These are phyloP conservation scores for Penicillium ochrochloron DNA, from an alignment of 495 filamentous ascomycete species.

Conservation along the genomic window DNA sequence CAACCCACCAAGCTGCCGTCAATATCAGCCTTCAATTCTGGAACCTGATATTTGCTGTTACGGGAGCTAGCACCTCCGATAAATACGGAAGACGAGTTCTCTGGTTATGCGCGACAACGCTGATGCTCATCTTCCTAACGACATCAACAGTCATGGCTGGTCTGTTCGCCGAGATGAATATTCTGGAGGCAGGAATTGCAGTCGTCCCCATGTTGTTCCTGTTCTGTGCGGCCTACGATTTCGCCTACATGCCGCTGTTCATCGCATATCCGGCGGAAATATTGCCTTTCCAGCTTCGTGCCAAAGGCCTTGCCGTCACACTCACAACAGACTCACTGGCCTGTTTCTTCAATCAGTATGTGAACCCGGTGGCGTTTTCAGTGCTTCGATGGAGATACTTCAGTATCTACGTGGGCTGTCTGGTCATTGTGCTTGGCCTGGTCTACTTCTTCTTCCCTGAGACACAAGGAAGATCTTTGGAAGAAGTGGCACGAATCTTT, in stretches of 20 bases:
- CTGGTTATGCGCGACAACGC: slow-evolving; percentile 58
- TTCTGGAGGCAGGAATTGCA: slow-evolving; percentile 52
- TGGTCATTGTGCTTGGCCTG: slow-evolving; percentile 10
- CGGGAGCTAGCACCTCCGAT: slow-evolving; percentile 60
- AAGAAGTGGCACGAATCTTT: slow-evolving; percentile 16
- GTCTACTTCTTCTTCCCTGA: slow-evolving; percentile 20
- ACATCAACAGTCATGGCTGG: slow-evolving; percentile 58
- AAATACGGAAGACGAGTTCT: slow-evolving; percentile 59
- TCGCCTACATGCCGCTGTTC: slow-evolving; percentile 63
- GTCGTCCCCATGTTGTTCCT: slow-evolving; percentile 66
- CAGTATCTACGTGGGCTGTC: slow-evolving; percentile 14
- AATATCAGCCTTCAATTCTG: slow-evolving; percentile 36
- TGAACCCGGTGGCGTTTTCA: slow-evolving; percentile 59
- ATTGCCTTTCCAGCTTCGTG: slow-evolving; percentile 66
- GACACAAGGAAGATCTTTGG: slow-evolving; percentile 17
- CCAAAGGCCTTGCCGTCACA: slow-evolving; percentile 70
- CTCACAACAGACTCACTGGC: slow-evolving; percentile 61
- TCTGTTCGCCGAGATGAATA: slow-evolving; percentile 52
- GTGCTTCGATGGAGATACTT: slow-evolving; percentile 51
- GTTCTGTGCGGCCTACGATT: slow-evolving; percentile 60
- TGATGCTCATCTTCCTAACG: slow-evolving; percentile 62
- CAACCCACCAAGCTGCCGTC: slow-evolving; percentile 49
- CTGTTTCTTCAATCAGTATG: slow-evolving; percentile 57
- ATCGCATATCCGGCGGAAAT: slow-evolving; percentile 69
- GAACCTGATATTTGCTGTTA: slow-evolving; percentile 38